Conservation (phyloP, 176 grass and related monocot genomes). For the Zizania latifolia region DNA sequence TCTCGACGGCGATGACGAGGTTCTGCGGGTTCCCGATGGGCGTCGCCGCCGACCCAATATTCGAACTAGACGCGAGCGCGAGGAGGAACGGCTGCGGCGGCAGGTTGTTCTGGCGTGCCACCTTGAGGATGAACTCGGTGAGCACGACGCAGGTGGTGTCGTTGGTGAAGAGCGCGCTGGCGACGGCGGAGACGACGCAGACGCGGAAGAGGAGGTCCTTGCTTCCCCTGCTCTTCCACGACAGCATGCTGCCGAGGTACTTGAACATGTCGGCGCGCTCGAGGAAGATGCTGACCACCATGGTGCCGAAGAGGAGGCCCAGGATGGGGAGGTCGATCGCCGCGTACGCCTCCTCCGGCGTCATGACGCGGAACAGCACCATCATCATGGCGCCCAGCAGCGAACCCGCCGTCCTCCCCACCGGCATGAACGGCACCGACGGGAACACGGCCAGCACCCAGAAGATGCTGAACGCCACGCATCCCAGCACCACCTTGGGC, state of each 20-base stretch:
- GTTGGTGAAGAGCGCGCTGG: conserved; percentile 94
- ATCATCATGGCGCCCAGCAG: conserved; percentile 92
- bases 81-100: conserved; percentile 92
- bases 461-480: conserved; percentile 82
- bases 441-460: conserved; percentile 96
- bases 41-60: conserved; percentile 78
- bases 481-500: conserved; percentile 75
- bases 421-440: conserved; percentile 84
- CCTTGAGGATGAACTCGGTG: conserved; percentile 96
- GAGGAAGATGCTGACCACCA: conserved; percentile 86
- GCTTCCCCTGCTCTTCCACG: conserved; percentile 72
- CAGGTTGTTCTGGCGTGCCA: conserved; percentile 87
- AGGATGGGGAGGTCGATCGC: conserved; percentile 94
- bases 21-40: conserved; percentile 99
- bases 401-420: conserved; percentile 81
- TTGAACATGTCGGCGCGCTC: conserved; percentile 97
- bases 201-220: conserved; percentile 91
- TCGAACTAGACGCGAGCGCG: conserved; percentile 80
- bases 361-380: conserved; percentile 81
- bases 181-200: conserved; percentile 78
- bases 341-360: conserved; percentile 58
- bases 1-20: conserved; percentile 81
- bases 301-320: conserved; percentile 93
- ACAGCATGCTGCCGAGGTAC: conserved; percentile 70
- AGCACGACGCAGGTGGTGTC: conserved; percentile 98